Evolutionary conservation across 345 rosid genomes (phyloP), one percentile per base, ranked within the genome.

Genomic region (Salix purpurea): DNA sequence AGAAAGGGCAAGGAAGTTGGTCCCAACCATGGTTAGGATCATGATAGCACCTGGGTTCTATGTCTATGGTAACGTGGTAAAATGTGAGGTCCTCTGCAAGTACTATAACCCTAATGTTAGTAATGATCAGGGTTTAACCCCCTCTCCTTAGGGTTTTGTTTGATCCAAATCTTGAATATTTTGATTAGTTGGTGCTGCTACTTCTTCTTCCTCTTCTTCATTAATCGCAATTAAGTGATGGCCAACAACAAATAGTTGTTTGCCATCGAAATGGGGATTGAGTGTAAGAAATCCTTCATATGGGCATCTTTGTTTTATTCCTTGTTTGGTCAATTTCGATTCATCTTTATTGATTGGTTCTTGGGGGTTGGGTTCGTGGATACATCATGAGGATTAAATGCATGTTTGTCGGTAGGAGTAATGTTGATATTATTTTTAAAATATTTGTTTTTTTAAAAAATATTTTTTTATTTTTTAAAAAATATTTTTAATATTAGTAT

Each of bases 11-110:
- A 84, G 76, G 80, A 84, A 86, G 75, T 32, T 91, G 84, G 84
- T 83, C 37, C 89, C 94, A 18, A 64, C 78, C 78, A 36, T 58
- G 83, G 94, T 93, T 71, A 85, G 91, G 81, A 83, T 86, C 74
- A 92, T 96, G 99, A 91, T 89, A 15, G 86, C 93, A 36, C 99
- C 99, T 0, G 99, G 99, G 69, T 96, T 96, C 83, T 91, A 93
- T 76, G 95, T 96, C 8, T 91, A 85, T 70, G 90, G 88, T 69
- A 90, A 87, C 68, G 91, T 87, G 83, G 85, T 96, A 82, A 93
- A 92, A 91, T 92, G 97, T 88, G 91, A 92, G 85, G 99, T 91
- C 42, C 81, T 93, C 39, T 92, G 99, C 88, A 86, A 91, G 88
- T 87, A 92, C 82, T 44, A 79, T 79, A 83, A 69, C 65, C 75